phyloP scores from a whole-genome alignment of 2,329 filamentous ascomycete species.

The Pseudogymnoascus sp. region DNA sequence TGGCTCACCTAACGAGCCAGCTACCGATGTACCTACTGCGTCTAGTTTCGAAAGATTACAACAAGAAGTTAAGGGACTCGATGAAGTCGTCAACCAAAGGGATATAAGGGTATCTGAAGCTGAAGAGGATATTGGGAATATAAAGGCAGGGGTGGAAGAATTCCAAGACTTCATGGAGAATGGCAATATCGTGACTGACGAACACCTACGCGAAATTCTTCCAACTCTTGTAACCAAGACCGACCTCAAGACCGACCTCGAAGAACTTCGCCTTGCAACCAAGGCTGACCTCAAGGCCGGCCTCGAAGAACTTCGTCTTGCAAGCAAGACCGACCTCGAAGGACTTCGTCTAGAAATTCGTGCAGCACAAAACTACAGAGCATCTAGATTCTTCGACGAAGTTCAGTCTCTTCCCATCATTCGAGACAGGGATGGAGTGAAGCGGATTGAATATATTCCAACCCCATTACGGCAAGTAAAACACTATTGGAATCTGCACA shows the following conservation, averaged over 20 bases:
- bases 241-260: not conserved
- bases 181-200: not conserved
- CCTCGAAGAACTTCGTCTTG: too few relatives aligned
- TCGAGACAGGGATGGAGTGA: not conserved
- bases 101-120: not conserved
- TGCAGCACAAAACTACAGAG: not conserved
- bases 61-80: not conserved
- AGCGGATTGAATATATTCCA: not conserved
- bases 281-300: too few relatives aligned
- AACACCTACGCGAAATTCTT: not conserved
- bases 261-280: too few relatives aligned
- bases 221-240: not conserved
- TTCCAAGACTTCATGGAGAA: not conserved
- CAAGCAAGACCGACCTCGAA: too few relatives aligned
- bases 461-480: not conserved
- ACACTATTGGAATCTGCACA: not conserved
- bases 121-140: not conserved
- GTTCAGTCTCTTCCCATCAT: not conserved
- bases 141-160: not conserved
- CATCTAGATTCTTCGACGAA: not conserved
- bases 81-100: not conserved
- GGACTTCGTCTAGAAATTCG: not conserved
- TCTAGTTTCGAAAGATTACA: not conserved
- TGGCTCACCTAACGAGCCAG: not conserved
- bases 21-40: not conserved